Base-by-base conservation (phyloP, 108 stramenopile genomes). In the Cyclotella kingstonii region DNA sequence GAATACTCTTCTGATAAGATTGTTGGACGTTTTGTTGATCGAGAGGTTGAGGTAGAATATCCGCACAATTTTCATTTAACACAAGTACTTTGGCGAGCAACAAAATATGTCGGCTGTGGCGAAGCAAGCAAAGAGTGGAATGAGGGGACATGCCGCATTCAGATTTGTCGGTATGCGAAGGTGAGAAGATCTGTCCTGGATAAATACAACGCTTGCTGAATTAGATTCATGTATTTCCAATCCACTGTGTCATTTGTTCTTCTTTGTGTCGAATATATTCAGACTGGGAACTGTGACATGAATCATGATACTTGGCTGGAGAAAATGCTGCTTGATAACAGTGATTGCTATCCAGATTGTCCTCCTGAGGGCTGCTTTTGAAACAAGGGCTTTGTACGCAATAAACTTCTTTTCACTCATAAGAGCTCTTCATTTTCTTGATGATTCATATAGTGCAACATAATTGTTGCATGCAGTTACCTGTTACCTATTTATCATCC, bases 161-260 rank as follows among this genome's bases (percentile, higher is more conserved):
- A 62, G 25, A 48, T 62, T 26, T 62, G 60, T 21, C 45, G 60
- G 10, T 62, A 62, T 22, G 35, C 60, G 8, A 62, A 62, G 60
- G 45, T 35, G 12, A 28, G 45, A n/a, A 19, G 9, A 1, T 14
- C 14, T 21, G 4, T 26, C 49, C 25, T 50, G 21, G 49, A 36
- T 36, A 7, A 36, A 9, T 36, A 7, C 11, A 9, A 7, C 11
- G 10, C 23, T 46, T 22, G 2, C 45, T 3, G 10, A 2, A 9
- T 18, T 19, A 18, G 10, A 44, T 6, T 5, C 14, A 18, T 44
- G 19, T 6, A 14, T 11, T 44, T 5, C 43, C 43, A 6, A 5
- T 5, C 10, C 14, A n/a, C 5, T 44, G 6, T 4, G 19, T 14
- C 14, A 6, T 44, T 18, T 14, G 5, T 6, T 18, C 27, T 11